A percentile compares a stretch with the other conserved stretches of the same genome.
These are phyloP conservation scores for Rhexocercosporidium sp. DNA, from an alignment of 2,329 filamentous ascomycete genomes.

Conservation along the genomic window DNA sequence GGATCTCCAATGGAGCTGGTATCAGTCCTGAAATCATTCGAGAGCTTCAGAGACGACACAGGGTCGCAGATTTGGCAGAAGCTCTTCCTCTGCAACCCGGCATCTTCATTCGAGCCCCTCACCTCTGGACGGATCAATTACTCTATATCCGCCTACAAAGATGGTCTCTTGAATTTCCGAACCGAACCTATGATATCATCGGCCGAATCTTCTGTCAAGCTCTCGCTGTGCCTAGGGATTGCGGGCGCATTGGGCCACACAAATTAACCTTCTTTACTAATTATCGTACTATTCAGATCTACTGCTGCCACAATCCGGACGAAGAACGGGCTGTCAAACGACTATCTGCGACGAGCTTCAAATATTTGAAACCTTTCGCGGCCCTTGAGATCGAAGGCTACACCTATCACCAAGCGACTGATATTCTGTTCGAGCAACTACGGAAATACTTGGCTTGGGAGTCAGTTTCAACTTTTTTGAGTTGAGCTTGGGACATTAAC, in stretches of 20 bases:
- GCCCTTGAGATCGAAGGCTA: conserved; percentile 16
- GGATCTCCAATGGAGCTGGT: neutral
- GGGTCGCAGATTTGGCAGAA: neutral
- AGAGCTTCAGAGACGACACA: conserved; percentile 7
- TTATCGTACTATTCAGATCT: conserved; percentile 37
- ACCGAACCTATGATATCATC: conserved; percentile 24
- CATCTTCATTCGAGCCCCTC: neutral
- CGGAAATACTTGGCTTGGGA: conserved; percentile 33
- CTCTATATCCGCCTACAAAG: conserved; percentile 23
- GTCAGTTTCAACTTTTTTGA: conserved; percentile 12
- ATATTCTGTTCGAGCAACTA: conserved; percentile 24
- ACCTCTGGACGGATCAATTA: conserved; percentile 23
- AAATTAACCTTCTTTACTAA: conserved; percentile 41
- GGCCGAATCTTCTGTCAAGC: conserved; percentile 32
- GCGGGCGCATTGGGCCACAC: conserved; percentile 28
- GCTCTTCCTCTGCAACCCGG: neutral
- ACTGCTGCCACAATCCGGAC: conserved; percentile 34
- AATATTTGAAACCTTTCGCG: conserved; percentile 15
- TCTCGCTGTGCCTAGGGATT: conserved; percentile 27
- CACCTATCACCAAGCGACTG: conserved; percentile 31
- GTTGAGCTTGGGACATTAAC: neutral
- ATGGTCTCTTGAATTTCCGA: neutral
- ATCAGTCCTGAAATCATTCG: conserved; percentile 1
- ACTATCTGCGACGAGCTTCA: conserved; percentile 17
- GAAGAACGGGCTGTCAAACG: conserved; percentile 27